Evolutionary conservation across 2,329 filamentous ascomycete species (phyloP).

Genomic region (Zymoseptoria pseudotritici): DNA sequence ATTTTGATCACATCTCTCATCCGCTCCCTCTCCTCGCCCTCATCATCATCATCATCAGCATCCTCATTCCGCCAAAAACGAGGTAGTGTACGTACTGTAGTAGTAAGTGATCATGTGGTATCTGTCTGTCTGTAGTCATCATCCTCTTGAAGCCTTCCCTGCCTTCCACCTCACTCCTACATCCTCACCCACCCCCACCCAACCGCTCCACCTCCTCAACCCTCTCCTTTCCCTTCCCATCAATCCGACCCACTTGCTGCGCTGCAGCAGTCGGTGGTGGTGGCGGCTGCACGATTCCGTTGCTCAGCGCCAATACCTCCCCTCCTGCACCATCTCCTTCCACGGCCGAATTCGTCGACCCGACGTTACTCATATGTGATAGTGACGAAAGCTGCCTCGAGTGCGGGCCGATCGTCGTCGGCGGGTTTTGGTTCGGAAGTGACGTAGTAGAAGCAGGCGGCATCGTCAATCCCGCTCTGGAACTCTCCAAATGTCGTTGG

Average conservation of each 20-base stretch:
- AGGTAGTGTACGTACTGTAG: too few species aligned
- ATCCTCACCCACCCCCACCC: too few species aligned
- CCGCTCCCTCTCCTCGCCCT: too few species aligned
- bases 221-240: background rate
- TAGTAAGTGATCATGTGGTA: too few species aligned
- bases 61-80: too few species aligned
- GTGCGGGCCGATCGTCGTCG: background rate
- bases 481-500: slow-evolving; percentile 41
- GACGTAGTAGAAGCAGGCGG: too few species aligned
- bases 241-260: background rate
- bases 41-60: too few species aligned
- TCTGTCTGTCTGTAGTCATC: too few species aligned
- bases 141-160: too few species aligned
- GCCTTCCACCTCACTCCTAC: too few species aligned
- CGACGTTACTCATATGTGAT: background rate
- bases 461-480: slow-evolving; percentile 26
- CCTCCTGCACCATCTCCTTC: background rate
- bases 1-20: too few species aligned
- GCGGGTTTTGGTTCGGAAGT: background rate
- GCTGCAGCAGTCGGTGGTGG: too few species aligned
- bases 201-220: background rate
- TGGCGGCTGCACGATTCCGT: background rate
- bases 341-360: background rate
- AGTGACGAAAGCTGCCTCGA: background rate
- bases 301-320: background rate